A percentile compares a stretch with the other conserved stretches of the same genome.
Evolutionary conservation across 306 rosid genomes (phyloP).

Genomic region (Phaseolus lunatus): DNA sequence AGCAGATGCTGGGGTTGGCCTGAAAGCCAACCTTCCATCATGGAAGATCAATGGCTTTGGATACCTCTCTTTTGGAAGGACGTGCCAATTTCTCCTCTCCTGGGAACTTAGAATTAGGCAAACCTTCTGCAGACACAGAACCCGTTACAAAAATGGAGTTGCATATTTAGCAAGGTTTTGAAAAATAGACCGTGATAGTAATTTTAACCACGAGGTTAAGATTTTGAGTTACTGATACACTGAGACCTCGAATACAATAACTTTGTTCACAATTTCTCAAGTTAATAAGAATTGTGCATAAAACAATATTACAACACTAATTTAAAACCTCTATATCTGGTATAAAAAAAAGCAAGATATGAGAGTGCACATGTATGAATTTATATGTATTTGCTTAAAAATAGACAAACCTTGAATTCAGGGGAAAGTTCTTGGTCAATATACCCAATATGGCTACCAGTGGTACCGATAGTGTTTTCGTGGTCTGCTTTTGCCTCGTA

Average conservation of each 20-base stretch:
- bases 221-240: neutral
- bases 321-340: neutral
- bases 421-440: slow-evolving; percentile 53
- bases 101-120: slow-evolving; percentile 51
- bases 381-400: neutral
- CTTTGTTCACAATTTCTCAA: too few relatives aligned
- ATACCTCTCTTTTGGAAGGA: slow-evolving; percentile 61
- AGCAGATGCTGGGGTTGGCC: slow-evolving; percentile 57
- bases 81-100: slow-evolving; percentile 65
- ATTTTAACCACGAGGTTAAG: neutral
- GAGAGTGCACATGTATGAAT: neutral
- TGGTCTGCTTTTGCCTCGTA: neutral
- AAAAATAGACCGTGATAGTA: neutral
- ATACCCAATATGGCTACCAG: slow-evolving; percentile 44
- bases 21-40: slow-evolving; percentile 80
- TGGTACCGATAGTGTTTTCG: slow-evolving; percentile 41
- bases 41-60: slow-evolving; percentile 74
- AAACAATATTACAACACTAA: neutral
- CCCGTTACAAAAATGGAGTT: neutral
- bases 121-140: slow-evolving; percentile 51
- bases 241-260: too few relatives aligned
- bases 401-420: slow-evolving; percentile 59
- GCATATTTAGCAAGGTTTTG: neutral
- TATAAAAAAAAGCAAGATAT: neutral
- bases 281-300: neutral